Evolutionary conservation across 306 rosid genomes (phyloP), one percentile per base, ranked within the genome.

Genomic region (Castanea crenata): DNA sequence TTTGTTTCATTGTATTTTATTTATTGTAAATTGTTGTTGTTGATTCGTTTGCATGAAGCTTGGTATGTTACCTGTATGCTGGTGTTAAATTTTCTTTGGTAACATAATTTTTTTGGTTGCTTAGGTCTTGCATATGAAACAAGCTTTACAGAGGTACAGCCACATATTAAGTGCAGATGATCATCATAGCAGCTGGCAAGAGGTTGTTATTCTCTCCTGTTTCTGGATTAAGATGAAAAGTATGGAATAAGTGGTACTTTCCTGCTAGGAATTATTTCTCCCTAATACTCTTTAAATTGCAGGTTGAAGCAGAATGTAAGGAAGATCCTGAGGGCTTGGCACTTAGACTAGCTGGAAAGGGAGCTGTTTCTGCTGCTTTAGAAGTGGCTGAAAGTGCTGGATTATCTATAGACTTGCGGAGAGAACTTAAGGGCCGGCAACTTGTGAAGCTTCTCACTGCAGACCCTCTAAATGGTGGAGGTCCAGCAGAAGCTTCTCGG

Each of bases 261-360:
- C 65, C 69, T 70, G 56, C 41, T 34, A n/a, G 54, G 57, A 62
- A 67, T 77, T 29, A 20, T 76, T 23, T 31, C 77, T 69, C 54
- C 69, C 12, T 20, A 75, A 75, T 70, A 64, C 55, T 35, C 35
- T 80, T 81, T 80, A 35, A 68, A 51, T 84, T 32, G 79, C 86
- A 94, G 99, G 97, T 94, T 80, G 99, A 94, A 88, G 99, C 94
- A 76, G 97, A 90, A 81, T 94, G 94, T 84, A 94, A 92, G 79
- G 95, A 92, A 87, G 99, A 94, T 88, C 97, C 99, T 54, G 99
- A 94, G 89, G 99, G 99, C 23, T 88, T 94, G 82, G 99, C 99
- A 34, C 97, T 94, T 80, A 81, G 97, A 81, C 85, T 94, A 83
- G 99, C 99, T 64, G 99, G 93, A 80, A 94, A 94, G 79, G 97